Evolutionary conservation across 768 basidiomycete species (phyloP).

Genomic region (Pulveroboletus sp.): DNA sequence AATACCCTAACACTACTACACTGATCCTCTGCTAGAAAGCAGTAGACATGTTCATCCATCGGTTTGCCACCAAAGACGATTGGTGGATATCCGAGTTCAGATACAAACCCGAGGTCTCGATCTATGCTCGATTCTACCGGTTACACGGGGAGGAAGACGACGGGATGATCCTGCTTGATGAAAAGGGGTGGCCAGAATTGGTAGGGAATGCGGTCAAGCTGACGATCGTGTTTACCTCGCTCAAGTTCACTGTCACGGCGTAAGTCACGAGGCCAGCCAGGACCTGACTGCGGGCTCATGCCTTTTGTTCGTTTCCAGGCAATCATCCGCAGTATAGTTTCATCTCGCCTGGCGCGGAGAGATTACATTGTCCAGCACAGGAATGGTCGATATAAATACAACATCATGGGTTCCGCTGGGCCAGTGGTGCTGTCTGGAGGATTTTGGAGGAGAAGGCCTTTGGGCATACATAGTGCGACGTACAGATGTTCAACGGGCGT

Average conservation of each 20-base stretch:
- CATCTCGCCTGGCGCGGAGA: neutral
- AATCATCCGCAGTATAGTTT: slow-evolving; percentile 25
- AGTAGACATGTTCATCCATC: slow-evolving; percentile 31
- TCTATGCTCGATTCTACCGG: slow-evolving; percentile 33
- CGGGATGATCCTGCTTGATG: slow-evolving; percentile 29
- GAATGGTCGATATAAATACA: too few relatives aligned
- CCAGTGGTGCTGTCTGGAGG: neutral
- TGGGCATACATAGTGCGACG: too few relatives aligned
- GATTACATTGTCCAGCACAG: too few relatives aligned
- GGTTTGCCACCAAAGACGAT: slow-evolving; percentile 33
- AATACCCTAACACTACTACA: neutral
- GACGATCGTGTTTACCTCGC: slow-evolving; percentile 32
- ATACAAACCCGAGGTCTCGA: slow-evolving; percentile 34
- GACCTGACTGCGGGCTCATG: neutral
- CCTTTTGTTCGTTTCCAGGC: slow-evolving; percentile 10
- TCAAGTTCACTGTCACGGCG: slow-evolving; percentile 33
- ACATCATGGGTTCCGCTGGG: neutral
- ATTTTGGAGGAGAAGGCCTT: neutral
- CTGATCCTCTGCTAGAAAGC: slow-evolving; percentile 25
- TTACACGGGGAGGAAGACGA: slow-evolving; percentile 33
- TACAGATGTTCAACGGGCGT: too few relatives aligned
- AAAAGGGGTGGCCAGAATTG: slow-evolving; percentile 32
- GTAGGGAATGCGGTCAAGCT: slow-evolving; percentile 33
- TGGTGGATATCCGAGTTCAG: slow-evolving; percentile 35
- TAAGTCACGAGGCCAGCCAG: slow-evolving; percentile 12